Conservation (phyloP, 169 alveolate genomes). For the Cardiosporidium cionae region DNA sequence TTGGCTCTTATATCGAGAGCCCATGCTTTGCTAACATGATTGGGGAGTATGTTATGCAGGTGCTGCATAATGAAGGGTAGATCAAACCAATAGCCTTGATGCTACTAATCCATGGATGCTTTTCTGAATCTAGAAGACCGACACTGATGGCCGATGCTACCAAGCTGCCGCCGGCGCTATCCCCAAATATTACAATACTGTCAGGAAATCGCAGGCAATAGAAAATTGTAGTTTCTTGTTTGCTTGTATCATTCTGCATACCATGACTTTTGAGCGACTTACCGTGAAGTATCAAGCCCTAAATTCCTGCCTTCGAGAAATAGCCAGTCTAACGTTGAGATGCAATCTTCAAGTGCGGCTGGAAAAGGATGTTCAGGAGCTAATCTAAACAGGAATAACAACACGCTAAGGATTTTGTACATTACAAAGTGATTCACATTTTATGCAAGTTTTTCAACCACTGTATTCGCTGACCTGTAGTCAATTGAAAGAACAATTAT, state of each 20-base stretch:
- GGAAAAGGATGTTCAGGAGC: constrained; percentile 28
- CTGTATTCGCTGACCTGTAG: constrained; percentile 9
- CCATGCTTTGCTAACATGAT: not conserved
- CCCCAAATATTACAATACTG: constrained; percentile 19
- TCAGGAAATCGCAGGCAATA: not conserved
- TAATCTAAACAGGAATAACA: constrained; percentile 2
- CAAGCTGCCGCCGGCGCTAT: constrained; percentile 29
- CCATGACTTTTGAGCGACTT: not conserved
- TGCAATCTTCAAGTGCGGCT: constrained; percentile 13
- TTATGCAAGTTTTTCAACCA: not conserved
- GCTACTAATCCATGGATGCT: constrained; percentile 8
- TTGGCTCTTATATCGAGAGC: too few species aligned
- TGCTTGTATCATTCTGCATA: not conserved
- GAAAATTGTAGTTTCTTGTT: not conserved
- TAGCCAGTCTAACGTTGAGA: constrained; percentile 7
- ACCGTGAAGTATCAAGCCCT: constrained; percentile 8
- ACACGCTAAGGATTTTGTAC: not conserved
- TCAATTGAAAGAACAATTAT: constrained; percentile 14
- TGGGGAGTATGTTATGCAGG: constrained; percentile 20
- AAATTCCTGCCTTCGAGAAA: not conserved
- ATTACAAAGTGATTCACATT: not conserved
- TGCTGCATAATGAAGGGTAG: constrained; percentile 27
- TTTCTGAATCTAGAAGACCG: constrained; percentile 4
- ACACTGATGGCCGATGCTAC: constrained; percentile 17
- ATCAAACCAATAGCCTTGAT: constrained; percentile 5